Conservation (phyloP, 495 filamentous ascomycete genomes). For the Tuber calosporum region DNA sequence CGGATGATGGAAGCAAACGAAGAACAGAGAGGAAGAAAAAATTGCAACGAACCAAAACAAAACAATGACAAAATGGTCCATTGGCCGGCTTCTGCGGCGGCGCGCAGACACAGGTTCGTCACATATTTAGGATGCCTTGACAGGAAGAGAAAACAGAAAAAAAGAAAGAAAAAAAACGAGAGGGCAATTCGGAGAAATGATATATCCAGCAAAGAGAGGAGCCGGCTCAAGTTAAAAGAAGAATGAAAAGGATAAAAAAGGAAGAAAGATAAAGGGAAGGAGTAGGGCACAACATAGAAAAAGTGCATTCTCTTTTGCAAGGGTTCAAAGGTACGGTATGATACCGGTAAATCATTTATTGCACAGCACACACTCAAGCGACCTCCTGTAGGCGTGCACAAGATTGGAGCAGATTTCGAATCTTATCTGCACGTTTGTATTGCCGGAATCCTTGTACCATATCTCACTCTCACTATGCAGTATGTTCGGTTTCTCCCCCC, state of each 20-base stretch:
- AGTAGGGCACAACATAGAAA: not conserved
- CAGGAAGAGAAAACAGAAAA: not conserved
- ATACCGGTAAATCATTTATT: not conserved
- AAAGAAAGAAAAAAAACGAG: not conserved
- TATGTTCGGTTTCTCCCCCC: not conserved
- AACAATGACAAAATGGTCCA: not conserved
- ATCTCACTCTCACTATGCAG: not conserved
- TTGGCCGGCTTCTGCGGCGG: not conserved
- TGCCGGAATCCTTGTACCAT: not conserved
- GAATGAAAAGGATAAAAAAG: not conserved
- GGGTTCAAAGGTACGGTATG: not conserved
- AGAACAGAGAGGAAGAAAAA: not conserved
- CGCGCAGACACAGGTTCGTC: not conserved
- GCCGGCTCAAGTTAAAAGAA: not conserved
- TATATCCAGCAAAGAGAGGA: not conserved
- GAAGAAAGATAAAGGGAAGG: not conserved
- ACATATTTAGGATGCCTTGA: not conserved
- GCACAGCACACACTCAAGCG: not conserved
- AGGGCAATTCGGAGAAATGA: not conserved
- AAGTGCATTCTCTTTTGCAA: constrained; percentile 3
- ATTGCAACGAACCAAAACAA: not conserved
- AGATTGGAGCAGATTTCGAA: constrained; percentile 1
- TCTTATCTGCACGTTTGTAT: not conserved
- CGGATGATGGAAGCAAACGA: not conserved
- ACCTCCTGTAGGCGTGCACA: not conserved